phyloP scores from a whole-genome alignment of 371 early-diverging fungal species.

The Actinomortierella wolfii region DNA sequence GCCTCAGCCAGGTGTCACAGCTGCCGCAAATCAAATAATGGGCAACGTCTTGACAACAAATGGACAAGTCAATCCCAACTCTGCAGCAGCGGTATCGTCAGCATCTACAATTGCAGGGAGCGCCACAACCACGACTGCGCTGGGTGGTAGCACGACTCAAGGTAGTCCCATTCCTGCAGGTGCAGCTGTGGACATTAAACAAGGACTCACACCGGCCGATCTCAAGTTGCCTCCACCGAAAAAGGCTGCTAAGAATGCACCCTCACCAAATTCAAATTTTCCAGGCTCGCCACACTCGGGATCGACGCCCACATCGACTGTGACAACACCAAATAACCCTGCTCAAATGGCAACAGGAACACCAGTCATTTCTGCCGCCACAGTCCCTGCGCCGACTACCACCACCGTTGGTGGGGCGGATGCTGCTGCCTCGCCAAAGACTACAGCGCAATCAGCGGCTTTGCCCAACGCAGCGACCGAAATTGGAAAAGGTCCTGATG shows the following conservation, averaged over 20 bases:
- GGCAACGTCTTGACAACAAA: neutral
- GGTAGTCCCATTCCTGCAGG: neutral
- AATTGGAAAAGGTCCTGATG: slow-evolving; percentile 5
- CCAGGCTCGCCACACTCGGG: slow-evolving; percentile 21
- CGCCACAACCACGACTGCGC: neutral
- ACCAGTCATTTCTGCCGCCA: too few species aligned
- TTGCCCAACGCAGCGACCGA: neutral
- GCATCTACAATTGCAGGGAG: neutral
- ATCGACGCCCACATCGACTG: slow-evolving; percentile 7
- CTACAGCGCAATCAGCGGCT: too few species aligned
- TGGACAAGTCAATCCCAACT: neutral
- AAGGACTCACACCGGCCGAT: slow-evolving; percentile 31
- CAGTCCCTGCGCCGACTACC: too few species aligned
- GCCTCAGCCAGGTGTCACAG: neutral
- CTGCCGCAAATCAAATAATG: neutral
- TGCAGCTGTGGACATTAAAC: slow-evolving; percentile 12
- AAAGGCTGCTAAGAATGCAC: slow-evolving; percentile 20
- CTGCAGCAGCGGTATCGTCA: neutral
- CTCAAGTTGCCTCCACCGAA: slow-evolving; percentile 34
- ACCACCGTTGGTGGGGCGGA: too few species aligned
- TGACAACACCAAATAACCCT: neutral
- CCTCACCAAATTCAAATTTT: slow-evolving; percentile 17
- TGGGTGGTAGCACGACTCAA: neutral
- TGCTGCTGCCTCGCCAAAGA: too few species aligned
- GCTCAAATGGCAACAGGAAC: too few species aligned